Conservation (phyloP, 371 early-diverging fungal genomes). For the Mortierella sp. region DNA sequence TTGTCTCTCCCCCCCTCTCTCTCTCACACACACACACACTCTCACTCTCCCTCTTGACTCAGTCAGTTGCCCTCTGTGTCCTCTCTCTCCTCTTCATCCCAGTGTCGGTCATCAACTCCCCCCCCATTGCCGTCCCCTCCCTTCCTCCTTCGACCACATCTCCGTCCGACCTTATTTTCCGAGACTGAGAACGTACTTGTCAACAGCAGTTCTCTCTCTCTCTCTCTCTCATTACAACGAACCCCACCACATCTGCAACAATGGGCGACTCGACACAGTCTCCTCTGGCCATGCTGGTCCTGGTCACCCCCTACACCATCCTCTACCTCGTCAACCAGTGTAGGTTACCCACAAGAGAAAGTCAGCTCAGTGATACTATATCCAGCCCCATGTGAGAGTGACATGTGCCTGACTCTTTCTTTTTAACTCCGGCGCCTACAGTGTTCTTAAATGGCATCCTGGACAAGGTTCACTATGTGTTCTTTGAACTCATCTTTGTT, state of each 20-base stretch:
- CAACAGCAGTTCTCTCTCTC: background rate
- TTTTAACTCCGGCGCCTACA: background rate
- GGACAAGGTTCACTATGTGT: conserved; percentile 63
- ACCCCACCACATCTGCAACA: background rate
- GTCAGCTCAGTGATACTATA: background rate
- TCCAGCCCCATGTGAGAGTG: background rate
- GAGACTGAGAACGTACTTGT: background rate
- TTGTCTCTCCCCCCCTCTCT: background rate
- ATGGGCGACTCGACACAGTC: conserved; percentile 38
- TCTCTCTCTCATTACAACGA: background rate
- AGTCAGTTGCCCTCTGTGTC: background rate
- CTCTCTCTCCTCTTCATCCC: background rate
- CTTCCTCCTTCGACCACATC: background rate
- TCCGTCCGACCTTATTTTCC: background rate
- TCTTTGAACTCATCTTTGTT: conserved; percentile 64
- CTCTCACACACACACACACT: too few species aligned
- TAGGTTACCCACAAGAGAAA: background rate
- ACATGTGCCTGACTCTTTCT: background rate
- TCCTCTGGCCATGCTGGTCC: conserved; percentile 55
- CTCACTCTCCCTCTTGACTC: background rate
- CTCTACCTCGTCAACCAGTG: conserved; percentile 53
- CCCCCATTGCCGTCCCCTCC: too few species aligned
- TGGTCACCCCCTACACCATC: conserved; percentile 54
- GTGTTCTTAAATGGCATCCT: conserved; percentile 53
- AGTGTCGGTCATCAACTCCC: background rate